Evolutionary conservation across 177 flowering plant species (phyloP).

Genomic region (Vitis hybrid): DNA sequence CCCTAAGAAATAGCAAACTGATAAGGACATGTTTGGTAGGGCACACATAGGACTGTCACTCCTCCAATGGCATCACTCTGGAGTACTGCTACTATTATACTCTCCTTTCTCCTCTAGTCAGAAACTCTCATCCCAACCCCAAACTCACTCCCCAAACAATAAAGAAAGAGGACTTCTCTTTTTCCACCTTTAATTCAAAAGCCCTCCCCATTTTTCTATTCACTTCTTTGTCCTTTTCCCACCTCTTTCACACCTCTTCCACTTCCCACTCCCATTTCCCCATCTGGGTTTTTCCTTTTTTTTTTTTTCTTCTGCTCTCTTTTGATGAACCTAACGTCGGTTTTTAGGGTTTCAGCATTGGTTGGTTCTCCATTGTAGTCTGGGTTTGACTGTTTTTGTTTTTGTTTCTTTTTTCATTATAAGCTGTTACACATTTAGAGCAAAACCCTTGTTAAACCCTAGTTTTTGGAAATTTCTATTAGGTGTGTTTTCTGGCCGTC

Average conservation of each 20-base stretch:
- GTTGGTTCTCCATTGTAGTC: neutral
- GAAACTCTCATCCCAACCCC: slow-evolving; percentile 6
- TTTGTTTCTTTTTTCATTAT: neutral
- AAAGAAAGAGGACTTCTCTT: neutral
- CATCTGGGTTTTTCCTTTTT: slow-evolving; percentile 10
- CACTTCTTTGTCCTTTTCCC: slow-evolving; percentile 15
- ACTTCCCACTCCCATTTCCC: slow-evolving; percentile 11
- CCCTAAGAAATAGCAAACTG: slow-evolving; percentile 19
- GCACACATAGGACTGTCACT: slow-evolving; percentile 13
- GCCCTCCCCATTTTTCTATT: slow-evolving; percentile 24
- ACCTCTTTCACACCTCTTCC: neutral
- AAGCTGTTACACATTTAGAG: neutral
- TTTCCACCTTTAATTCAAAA: slow-evolving; percentile 36
- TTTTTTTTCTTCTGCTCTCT: slow-evolving; percentile 14
- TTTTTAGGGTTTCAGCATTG: slow-evolving; percentile 44
- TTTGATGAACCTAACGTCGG: slow-evolving; percentile 28
- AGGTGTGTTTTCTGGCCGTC: neutral
- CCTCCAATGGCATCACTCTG: slow-evolving; percentile 13
- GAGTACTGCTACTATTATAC: neutral
- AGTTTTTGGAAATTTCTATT: neutral
- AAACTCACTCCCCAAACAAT: slow-evolving; percentile 9
- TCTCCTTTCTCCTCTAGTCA: slow-evolving; percentile 11
- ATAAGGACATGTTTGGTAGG: slow-evolving; percentile 25
- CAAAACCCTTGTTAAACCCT: slow-evolving; percentile 26
- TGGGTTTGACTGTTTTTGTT: no score